phyloP scores from a whole-genome alignment of 208 protist genomes.

The Histomonas meleagridis region DNA sequence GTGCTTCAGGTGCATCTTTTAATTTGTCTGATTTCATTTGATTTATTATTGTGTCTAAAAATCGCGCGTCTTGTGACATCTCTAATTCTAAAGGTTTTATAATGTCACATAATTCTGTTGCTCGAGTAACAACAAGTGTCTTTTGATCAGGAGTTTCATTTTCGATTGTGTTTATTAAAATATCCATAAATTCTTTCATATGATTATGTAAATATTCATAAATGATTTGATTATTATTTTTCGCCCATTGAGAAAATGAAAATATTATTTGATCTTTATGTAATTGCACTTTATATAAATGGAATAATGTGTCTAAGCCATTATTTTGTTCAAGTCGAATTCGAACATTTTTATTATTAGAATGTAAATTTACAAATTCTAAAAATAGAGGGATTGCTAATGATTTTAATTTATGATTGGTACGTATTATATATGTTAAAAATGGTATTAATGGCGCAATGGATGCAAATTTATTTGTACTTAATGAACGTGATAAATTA shows the following conservation, averaged over 20 bases:
- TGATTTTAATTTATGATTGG: neutral
- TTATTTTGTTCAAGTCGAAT: neutral
- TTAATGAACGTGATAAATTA: neutral
- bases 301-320: neutral
- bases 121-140: too few species aligned
- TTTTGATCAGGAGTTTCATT: too few species aligned
- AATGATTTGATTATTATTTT: too few species aligned
- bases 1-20: too few species aligned
- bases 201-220: too few species aligned
- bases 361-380: neutral
- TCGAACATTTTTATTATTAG: neutral
- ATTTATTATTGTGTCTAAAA: too few species aligned
- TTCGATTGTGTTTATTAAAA: too few species aligned
- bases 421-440: neutral
- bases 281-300: neutral
- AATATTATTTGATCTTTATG: neutral
- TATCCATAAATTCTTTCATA: too few species aligned
- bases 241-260: neutral
- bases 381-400: neutral
- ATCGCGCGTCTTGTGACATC: too few species aligned
- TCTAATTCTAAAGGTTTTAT: too few species aligned
- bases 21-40: too few species aligned
- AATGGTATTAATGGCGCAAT: slow-evolving; percentile 9
- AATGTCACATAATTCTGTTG: too few species aligned
- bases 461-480: neutral